Conservation (phyloP, 129 eudicot genomes). For the Silybum marianum region DNA sequence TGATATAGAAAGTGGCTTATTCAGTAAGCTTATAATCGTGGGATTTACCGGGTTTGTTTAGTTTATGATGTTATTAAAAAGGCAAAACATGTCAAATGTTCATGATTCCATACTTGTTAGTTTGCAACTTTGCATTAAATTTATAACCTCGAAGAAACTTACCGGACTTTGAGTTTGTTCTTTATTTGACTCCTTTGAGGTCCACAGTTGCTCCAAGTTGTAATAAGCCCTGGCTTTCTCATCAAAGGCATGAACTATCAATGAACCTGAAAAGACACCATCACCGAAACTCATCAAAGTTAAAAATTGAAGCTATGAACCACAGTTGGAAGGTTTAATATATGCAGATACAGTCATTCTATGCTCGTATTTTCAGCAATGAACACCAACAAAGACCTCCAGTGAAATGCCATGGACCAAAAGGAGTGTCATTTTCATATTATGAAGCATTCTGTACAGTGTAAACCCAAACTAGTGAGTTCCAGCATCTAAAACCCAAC, state of each 20-base stretch:
- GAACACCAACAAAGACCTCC: not conserved
- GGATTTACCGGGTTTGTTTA: not conserved
- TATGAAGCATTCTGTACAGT: not conserved
- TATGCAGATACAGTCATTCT: not conserved
- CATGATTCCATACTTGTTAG: not conserved
- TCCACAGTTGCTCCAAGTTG: conserved; percentile 82
- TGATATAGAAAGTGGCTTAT: no score
- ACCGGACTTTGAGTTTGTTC: conserved; percentile 39
- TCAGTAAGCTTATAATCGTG: not conserved
- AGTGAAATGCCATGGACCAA: not conserved
- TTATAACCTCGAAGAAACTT: not conserved
- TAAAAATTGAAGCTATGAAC: not conserved
- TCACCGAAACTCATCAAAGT: not conserved
- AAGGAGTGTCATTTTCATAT: not conserved
- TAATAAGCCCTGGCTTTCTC: conserved; percentile 95
- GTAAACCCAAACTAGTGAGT: not conserved
- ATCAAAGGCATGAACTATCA: conserved; percentile 88
- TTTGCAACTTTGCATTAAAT: not conserved
- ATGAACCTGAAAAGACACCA: conserved; percentile 45
- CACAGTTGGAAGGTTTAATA: not conserved
- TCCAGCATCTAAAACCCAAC: not conserved
- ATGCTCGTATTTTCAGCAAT: not conserved
- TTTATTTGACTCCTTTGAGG: conserved; percentile 37
- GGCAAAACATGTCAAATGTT: not conserved
- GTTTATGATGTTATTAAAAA: not conserved